These are phyloP conservation scores for Trichaptum fuscoviolaceum DNA, from an alignment of 768 basidiomycete species.

Conservation along the genomic window DNA sequence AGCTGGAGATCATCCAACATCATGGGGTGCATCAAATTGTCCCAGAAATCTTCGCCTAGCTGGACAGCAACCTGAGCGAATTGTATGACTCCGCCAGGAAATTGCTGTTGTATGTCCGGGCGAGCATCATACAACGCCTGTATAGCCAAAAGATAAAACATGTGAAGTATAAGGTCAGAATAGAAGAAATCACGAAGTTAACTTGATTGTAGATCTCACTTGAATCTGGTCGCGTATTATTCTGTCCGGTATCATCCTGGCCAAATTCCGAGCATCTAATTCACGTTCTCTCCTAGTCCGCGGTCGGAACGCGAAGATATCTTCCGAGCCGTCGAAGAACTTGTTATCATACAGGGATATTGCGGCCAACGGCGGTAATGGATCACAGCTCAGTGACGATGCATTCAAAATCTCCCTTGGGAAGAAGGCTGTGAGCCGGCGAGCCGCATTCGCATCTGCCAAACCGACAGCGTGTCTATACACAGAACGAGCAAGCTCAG, in stretches of 20 bases:
- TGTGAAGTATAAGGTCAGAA: neutral
- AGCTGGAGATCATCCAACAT: constrained; percentile 29
- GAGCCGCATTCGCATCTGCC: constrained; percentile 48
- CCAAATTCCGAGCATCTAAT: constrained; percentile 47
- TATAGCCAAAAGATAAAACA: constrained; percentile 7
- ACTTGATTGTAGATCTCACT: constrained; percentile 23
- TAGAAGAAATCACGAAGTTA: no score
- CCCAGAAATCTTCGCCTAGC: constrained; percentile 40
- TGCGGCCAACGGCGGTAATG: constrained; percentile 66
- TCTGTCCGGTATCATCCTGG: constrained; percentile 52
- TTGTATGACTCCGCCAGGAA: constrained; percentile 62
- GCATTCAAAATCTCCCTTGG: constrained; percentile 48
- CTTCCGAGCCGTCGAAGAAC: constrained; percentile 72
- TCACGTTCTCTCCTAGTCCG: constrained; percentile 39
- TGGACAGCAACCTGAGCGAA: constrained; percentile 50
- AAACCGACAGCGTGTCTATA: constrained; percentile 79
- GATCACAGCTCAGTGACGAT: constrained; percentile 74
- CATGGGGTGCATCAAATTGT: constrained; percentile 51
- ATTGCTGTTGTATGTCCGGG: constrained; percentile 47
- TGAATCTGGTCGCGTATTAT: constrained; percentile 54
- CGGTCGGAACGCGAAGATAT: constrained; percentile 35
- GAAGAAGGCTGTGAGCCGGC: constrained; percentile 64
- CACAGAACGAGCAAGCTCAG: constrained; percentile 41
- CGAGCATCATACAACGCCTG: constrained; percentile 53
- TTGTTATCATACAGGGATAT: constrained; percentile 57